phyloP scores from a whole-genome alignment of 169 alveolate genomes.

The Cryptosporidium sp. region DNA sequence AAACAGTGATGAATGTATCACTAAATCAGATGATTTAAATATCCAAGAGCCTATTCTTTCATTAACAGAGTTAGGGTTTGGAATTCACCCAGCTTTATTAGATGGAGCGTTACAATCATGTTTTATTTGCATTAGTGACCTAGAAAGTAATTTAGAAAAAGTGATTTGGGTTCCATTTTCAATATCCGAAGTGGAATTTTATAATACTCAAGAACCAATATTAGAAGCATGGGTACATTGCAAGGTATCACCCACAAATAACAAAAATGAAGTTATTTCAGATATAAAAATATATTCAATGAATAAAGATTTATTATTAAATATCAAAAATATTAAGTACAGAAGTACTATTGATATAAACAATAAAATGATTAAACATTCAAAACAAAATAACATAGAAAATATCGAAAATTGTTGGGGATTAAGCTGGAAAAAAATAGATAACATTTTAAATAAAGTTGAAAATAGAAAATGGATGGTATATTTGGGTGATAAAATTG shows the following conservation, averaged over 20 bases:
- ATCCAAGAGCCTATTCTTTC: background rate
- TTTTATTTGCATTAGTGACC: slow-evolving; percentile 15
- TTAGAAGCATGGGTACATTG: slow-evolving; percentile 60
- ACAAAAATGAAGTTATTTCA: slow-evolving; percentile 22
- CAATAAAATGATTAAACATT: background rate
- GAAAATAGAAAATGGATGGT: slow-evolving; percentile 34
- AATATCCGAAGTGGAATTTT: slow-evolving; percentile 21
- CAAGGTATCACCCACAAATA: slow-evolving; percentile 8
- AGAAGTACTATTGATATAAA: slow-evolving; percentile 21
- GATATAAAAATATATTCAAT: slow-evolving; percentile 16
- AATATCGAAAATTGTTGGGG: slow-evolving; percentile 29
- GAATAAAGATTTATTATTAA: slow-evolving; percentile 2
- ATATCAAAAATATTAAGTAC: slow-evolving; percentile 27
- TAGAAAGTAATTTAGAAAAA: background rate
- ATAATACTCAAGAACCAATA: background rate
- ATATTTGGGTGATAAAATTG: background rate
- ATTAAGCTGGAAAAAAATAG: background rate
- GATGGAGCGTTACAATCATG: slow-evolving; percentile 70
- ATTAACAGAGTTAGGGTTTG: slow-evolving; percentile 18
- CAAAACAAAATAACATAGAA: background rate
- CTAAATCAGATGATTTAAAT: background rate
- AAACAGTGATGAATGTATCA: background rate
- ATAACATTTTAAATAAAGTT: background rate
- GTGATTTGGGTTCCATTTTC: slow-evolving; percentile 62
- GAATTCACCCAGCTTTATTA: slow-evolving; percentile 45